phyloP scores from a whole-genome alignment of 352 stramenopile genomes.

The Pythium dissimile region DNA sequence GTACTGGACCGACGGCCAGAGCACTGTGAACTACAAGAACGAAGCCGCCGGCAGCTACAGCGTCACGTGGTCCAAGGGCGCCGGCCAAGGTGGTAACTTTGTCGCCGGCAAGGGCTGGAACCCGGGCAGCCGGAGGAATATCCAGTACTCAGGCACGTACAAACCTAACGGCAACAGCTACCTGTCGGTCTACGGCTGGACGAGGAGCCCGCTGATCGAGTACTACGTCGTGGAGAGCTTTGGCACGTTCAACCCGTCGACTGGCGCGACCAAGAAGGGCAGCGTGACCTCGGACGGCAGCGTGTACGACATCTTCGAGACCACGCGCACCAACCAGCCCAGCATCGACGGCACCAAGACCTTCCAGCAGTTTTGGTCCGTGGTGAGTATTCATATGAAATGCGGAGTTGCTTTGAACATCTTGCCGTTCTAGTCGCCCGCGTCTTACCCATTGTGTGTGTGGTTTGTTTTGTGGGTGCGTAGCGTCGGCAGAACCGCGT shows the following conservation, averaged over 20 bases:
- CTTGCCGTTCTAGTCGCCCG: too few species aligned
- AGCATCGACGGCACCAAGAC: conserved; percentile 5
- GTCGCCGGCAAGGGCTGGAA: conserved; percentile 4
- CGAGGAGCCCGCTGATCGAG: conserved; percentile 6
- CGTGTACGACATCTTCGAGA: conserved; percentile 8
- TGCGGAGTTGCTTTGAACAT: too few species aligned
- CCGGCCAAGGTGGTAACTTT: background rate
- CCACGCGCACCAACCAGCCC: conserved; percentile 3
- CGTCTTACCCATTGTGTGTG: too few species aligned
- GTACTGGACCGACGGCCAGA: conserved; percentile 1
- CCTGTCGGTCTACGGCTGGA: conserved; percentile 9
- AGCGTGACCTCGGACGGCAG: background rate
- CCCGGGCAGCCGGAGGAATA: background rate
- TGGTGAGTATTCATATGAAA: background rate
- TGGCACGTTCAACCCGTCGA: conserved; percentile 8
- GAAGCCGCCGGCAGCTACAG: background rate
- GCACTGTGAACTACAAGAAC: background rate
- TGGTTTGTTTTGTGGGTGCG: background rate
- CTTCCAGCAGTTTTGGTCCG: conserved; percentile 8
- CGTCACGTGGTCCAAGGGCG: background rate
- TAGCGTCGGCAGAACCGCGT: background rate
- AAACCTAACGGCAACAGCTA: conserved; percentile 1
- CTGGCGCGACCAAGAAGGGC: background rate
- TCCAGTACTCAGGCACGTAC: background rate
- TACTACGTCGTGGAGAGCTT: conserved; percentile 8